Evolutionary conservation across 306 rosid genomes (phyloP).

Genomic region (Gleditsia sinensis): DNA sequence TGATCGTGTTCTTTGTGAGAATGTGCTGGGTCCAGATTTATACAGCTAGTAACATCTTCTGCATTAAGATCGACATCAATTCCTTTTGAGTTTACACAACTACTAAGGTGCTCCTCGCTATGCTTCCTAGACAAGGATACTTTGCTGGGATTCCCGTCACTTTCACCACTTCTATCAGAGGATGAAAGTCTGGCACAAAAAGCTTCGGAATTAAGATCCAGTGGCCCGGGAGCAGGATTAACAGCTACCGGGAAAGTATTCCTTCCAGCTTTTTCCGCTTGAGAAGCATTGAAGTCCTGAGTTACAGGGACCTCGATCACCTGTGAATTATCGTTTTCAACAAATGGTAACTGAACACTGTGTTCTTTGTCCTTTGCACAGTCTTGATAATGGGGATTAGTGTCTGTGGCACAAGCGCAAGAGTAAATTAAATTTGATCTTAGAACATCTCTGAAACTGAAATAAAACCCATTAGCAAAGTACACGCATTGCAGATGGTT

Average conservation of each 20-base stretch:
- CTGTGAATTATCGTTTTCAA: constrained; percentile 51
- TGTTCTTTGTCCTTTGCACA: constrained; percentile 39
- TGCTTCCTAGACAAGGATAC: constrained; percentile 30
- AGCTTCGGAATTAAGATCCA: constrained; percentile 64
- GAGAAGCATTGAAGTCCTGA: constrained; percentile 42
- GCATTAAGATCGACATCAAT: constrained; percentile 69
- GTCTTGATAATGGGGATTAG: constrained; percentile 17
- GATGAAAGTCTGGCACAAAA: constrained; percentile 36
- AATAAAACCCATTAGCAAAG: neutral
- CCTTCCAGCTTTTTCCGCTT: constrained; percentile 42
- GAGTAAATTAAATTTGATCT: neutral
- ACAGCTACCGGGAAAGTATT: constrained; percentile 1
- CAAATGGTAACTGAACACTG: constrained; percentile 31
- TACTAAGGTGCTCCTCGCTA: constrained; percentile 24
- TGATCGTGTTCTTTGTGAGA: constrained; percentile 42
- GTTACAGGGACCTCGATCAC: constrained; percentile 45
- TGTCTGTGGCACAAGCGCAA: constrained; percentile 46
- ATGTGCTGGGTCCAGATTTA: constrained; percentile 40
- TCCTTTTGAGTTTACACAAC: constrained; percentile 43
- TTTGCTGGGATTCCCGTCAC: constrained; percentile 41
- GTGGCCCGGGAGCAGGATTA: constrained; percentile 25
- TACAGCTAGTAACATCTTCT: constrained; percentile 63
- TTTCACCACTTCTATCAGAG: constrained; percentile 31
- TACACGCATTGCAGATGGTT: neutral
- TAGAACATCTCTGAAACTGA: neutral